phyloP scores from a whole-genome alignment of 441 rosid species.

The Pelargonium fulgidum region DNA sequence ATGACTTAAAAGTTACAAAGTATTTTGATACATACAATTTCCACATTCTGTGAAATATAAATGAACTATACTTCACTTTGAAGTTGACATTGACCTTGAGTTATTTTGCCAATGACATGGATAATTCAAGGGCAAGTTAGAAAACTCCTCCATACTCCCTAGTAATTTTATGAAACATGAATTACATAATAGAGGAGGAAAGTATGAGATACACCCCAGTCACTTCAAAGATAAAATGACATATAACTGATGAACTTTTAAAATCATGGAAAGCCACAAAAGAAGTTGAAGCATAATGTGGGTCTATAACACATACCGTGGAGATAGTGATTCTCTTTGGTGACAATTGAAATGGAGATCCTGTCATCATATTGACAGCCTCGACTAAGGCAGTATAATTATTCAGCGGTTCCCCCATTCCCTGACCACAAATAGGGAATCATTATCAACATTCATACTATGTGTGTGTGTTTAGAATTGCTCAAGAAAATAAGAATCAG shows the following conservation, averaged over 20 bases:
- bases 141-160: neutral
- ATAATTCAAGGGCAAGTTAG: too few relatives aligned
- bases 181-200: neutral
- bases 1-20: too few relatives aligned
- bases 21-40: too few relatives aligned
- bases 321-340: slow-evolving; percentile 82
- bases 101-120: too few relatives aligned
- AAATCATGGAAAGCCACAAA: neutral
- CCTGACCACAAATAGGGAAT: slow-evolving; percentile 42
- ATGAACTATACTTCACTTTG: too few relatives aligned
- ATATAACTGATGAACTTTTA: neutral
- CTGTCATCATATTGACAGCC: slow-evolving; percentile 65
- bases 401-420: slow-evolving; percentile 98
- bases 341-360: slow-evolving; percentile 75
- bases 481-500: neutral
- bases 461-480: neutral
- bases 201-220: neutral
- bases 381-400: slow-evolving; percentile 81
- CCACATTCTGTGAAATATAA: too few relatives aligned
- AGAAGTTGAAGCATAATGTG: neutral
- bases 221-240: neutral
- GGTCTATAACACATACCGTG: slow-evolving; percentile 45
- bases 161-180: neutral
- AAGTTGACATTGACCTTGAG: too few relatives aligned
- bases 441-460: slow-evolving; percentile 4